Evolutionary conservation across 1,284 basidiomycete genomes (phyloP).

Genomic region (Ganoderma meredithae): DNA sequence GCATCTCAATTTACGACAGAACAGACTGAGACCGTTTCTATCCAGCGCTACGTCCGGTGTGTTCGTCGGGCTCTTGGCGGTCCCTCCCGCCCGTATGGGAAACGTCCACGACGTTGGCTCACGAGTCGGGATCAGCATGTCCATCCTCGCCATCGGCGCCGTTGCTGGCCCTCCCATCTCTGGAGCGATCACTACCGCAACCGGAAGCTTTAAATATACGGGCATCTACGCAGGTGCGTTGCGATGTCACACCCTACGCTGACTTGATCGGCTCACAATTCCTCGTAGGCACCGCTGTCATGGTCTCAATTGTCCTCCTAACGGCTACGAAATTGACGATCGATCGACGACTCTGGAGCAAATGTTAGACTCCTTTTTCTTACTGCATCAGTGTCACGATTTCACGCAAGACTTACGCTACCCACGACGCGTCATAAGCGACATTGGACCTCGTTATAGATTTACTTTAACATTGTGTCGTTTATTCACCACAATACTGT

Average conservation of each 20-base stretch:
- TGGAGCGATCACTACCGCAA: conserved; percentile 57
- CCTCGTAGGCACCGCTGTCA: conserved; percentile 23
- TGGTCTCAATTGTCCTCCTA: conserved; percentile 26
- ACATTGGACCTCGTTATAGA: not conserved
- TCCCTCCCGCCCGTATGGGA: conserved; percentile 67
- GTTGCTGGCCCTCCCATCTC: conserved; percentile 65
- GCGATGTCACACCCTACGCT: not conserved
- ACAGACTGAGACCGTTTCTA: not conserved
- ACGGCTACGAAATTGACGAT: conserved; percentile 20
- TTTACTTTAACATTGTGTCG: not conserved
- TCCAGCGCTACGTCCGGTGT: conserved; percentile 58
- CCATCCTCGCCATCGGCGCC: conserved; percentile 54
- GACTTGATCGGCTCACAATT: no score
- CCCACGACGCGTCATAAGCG: not conserved
- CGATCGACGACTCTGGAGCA: conserved; percentile 23
- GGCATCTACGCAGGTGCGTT: conserved; percentile 52
- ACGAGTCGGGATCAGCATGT: conserved; percentile 63
- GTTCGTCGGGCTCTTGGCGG: conserved; percentile 59
- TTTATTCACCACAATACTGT: not conserved
- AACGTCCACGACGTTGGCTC: conserved; percentile 62
- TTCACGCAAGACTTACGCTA: not conserved
- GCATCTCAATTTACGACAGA: not conserved
- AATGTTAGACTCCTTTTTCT: not conserved
- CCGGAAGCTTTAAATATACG: conserved; percentile 56
- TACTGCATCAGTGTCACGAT: not conserved